Percentiles rank a stretch among this genome's conserved stretches.
phyloP scores from a whole-genome alignment of 2,329 filamentous ascomycete species.

The Claviceps africana region DNA sequence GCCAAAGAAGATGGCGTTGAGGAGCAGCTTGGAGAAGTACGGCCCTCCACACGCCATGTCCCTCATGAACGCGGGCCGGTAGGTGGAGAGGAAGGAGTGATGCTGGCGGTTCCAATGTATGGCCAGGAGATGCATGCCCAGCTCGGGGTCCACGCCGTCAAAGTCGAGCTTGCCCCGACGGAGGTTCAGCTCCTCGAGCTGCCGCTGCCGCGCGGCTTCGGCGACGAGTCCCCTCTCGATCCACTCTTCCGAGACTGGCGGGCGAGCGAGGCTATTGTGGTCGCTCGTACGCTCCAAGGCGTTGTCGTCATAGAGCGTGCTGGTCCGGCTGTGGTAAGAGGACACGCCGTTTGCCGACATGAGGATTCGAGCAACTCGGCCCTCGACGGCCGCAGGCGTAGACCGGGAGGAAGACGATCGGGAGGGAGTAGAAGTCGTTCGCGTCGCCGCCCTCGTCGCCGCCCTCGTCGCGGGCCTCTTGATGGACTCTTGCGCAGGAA shows the following conservation, averaged over 20 bases:
- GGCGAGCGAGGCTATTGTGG: background rate
- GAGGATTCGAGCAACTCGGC: constrained; percentile 21
- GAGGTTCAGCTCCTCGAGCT: constrained; percentile 35
- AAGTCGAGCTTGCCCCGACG: constrained; percentile 35
- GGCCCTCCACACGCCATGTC: constrained; percentile 39
- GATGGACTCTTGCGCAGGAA: background rate
- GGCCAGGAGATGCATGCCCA: constrained; percentile 36
- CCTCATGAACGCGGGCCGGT: constrained; percentile 38
- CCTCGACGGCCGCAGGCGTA: background rate
- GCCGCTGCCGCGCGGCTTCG: constrained; percentile 30
- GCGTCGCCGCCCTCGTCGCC: background rate
- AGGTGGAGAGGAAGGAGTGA: constrained; percentile 32
- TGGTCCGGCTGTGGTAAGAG: constrained; percentile 36
- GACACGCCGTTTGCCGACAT: constrained; percentile 26
- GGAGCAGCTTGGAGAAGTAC: constrained; percentile 41
- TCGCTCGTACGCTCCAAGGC: constrained; percentile 9
- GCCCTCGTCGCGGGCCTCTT: no score
- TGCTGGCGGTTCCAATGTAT: constrained; percentile 42
- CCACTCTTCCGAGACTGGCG: constrained; percentile 22
- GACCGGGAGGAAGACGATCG: background rate
- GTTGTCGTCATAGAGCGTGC: constrained; percentile 31
- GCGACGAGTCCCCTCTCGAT: constrained; percentile 31
- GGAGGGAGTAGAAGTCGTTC: background rate
- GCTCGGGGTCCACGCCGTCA: constrained; percentile 37
- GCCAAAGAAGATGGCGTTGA: constrained; percentile 39